These are phyloP conservation scores for Penicillium fimorum DNA, from an alignment of 495 filamentous ascomycete species.

Conservation along the genomic window DNA sequence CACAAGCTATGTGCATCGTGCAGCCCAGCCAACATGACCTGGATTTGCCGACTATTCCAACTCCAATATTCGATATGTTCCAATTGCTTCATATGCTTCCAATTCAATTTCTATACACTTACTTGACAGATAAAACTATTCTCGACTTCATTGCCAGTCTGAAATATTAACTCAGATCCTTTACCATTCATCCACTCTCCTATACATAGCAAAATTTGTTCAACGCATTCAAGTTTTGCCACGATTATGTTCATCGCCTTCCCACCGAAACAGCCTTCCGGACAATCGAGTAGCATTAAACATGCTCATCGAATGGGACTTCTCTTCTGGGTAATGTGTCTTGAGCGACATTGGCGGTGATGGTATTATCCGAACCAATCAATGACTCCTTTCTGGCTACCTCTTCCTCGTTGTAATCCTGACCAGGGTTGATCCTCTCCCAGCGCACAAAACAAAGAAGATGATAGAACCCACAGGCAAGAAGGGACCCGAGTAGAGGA, in stretches of 20 bases:
- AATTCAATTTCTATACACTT: neutral
- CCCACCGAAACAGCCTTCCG: neutral
- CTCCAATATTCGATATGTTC: neutral
- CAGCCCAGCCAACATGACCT: neutral
- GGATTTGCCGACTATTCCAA: neutral
- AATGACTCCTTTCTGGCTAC: constrained; percentile 16
- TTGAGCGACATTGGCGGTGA: neutral
- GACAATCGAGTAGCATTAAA: neutral
- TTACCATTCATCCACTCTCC: neutral
- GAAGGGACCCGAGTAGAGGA: constrained; percentile 60
- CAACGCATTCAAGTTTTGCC: neutral
- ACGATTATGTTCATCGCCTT: neutral
- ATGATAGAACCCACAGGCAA: constrained; percentile 67
- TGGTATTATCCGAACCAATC: constrained; percentile 15
- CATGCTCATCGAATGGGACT: constrained; percentile 12
- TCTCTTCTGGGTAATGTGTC: neutral
- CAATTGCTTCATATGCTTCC: neutral
- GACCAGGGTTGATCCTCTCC: constrained; percentile 74
- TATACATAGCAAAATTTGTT: neutral
- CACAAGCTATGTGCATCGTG: neutral
- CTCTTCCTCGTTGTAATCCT: constrained; percentile 54
- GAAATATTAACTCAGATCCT: neutral
- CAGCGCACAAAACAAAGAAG: constrained; percentile 68
- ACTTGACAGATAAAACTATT: neutral
- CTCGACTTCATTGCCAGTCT: neutral